Percentiles rank a stretch among this genome's conserved stretches.
These are phyloP conservation scores for Aspergillus luchuensis DNA, from an alignment of 2,329 filamentous ascomycete species.

Conservation along the genomic window DNA sequence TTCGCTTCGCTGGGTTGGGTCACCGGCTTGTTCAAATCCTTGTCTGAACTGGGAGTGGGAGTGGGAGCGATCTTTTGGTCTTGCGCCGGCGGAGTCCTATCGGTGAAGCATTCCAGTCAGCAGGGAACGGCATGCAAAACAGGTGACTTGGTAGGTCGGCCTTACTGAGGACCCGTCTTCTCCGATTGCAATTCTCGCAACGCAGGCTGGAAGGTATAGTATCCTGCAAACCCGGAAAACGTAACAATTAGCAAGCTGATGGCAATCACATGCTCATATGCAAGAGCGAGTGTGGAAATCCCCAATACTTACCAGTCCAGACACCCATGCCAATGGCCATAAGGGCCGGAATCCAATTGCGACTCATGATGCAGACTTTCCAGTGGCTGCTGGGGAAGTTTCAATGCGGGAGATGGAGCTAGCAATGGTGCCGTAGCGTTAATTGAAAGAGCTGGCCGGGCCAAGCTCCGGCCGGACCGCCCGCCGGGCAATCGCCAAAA, in stretches of 20 bases:
- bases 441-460: conserved; percentile 13
- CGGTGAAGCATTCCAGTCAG: neutral
- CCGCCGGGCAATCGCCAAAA: conserved; percentile 26
- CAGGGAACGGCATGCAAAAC: neutral
- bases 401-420: conserved; percentile 7
- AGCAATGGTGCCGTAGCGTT: neutral
- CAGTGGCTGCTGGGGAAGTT: neutral
- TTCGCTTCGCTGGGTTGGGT: neutral
- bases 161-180: conserved; percentile 23
- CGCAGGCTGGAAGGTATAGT: conserved; percentile 48
- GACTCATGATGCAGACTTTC: conserved; percentile 34
- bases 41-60: neutral
- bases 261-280: neutral
- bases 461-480: conserved; percentile 6
- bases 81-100: neutral
- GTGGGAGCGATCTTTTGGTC: conserved; percentile 1
- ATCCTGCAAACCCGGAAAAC: conserved; percentile 32
- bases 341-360: conserved; percentile 40
- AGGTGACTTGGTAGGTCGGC: neutral
- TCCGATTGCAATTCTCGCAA: conserved; percentile 40
- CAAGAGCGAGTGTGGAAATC: neutral
- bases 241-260: conserved; percentile 1
- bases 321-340: conserved; percentile 45
- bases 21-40: neutral
- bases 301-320: conserved; percentile 37